A percentile compares a stretch with the other conserved stretches of the same genome.
Evolutionary conservation across 352 stramenopile genomes (phyloP).

Genomic region (Phytophthora multivora): DNA sequence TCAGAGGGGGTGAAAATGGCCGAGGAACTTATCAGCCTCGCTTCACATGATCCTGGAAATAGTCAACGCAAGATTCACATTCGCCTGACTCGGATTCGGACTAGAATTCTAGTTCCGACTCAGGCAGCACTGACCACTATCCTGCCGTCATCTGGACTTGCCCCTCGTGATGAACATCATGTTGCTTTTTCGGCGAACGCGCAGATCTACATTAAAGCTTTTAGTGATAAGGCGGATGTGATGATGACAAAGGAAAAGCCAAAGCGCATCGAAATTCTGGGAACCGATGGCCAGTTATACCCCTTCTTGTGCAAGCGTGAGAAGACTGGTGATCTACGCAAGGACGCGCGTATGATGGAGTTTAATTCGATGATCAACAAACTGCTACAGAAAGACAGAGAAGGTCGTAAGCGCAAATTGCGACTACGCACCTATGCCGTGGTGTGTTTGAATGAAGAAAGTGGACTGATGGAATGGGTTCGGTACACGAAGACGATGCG

Average conservation of each 20-base stretch:
- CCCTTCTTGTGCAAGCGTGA: slow-evolving; percentile 97
- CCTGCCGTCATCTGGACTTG: slow-evolving; percentile 65
- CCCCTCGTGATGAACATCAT: slow-evolving; percentile 56
- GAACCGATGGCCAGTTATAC: slow-evolving; percentile 76
- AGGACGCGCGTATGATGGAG: slow-evolving; percentile 99
- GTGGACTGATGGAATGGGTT: slow-evolving; percentile 99
- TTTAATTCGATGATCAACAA: slow-evolving; percentile 99
- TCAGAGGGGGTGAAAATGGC: slow-evolving; percentile 90
- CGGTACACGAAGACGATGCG: slow-evolving; percentile 95
- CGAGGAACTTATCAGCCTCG: slow-evolving; percentile 93
- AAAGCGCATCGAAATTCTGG: slow-evolving; percentile 95
- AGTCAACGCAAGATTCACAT: slow-evolving; percentile 83
- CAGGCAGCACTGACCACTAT: slow-evolving; percentile 80
- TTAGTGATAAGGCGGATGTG: slow-evolving; percentile 93
- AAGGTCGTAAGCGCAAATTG: slow-evolving; percentile 91
- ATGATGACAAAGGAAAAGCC: slow-evolving; percentile 99
- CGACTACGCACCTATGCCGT: slow-evolving; percentile 98
- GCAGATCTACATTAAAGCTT: slow-evolving; percentile 88
- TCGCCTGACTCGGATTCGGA: slow-evolving; percentile 68
- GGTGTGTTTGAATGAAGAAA: slow-evolving; percentile 99
- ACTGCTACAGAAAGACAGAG: slow-evolving; percentile 93
- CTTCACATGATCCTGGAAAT: slow-evolving; percentile 84
- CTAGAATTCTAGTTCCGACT: slow-evolving; percentile 79
- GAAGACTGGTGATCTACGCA: slow-evolving; percentile 98
- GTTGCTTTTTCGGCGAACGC: slow-evolving; percentile 64